Evolutionary conservation across 177 flowering plant genomes (phyloP).

Genomic region (Vitis hybrid): DNA sequence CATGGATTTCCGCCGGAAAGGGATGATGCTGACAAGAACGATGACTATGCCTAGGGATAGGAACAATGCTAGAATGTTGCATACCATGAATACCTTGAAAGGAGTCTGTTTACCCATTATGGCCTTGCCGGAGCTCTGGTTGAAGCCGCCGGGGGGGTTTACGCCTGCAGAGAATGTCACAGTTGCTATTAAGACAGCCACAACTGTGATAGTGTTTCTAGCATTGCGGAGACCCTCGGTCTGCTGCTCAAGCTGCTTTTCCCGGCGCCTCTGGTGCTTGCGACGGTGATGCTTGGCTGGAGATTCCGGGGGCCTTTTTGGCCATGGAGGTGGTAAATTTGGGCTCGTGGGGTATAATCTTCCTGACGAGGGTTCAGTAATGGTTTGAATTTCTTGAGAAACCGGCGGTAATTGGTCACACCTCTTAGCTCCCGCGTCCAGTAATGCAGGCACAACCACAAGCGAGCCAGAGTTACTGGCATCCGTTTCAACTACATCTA

Average conservation of each 20-base stretch:
- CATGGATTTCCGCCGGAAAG: slow-evolving; percentile 40
- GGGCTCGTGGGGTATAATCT: background rate
- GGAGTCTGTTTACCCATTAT: slow-evolving; percentile 26
- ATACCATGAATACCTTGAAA: slow-evolving; percentile 43
- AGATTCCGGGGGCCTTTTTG: slow-evolving; percentile 12
- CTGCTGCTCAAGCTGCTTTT: slow-evolving; percentile 38
- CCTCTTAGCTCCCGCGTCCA: slow-evolving; percentile 48
- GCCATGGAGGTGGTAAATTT: slow-evolving; percentile 5
- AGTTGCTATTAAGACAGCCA: slow-evolving; percentile 59
- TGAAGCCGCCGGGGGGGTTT: slow-evolving; percentile 57
- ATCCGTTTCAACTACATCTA: slow-evolving; percentile 47
- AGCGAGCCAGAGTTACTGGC: slow-evolving; percentile 45
- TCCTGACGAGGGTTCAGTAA: slow-evolving; percentile 4
- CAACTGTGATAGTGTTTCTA: slow-evolving; percentile 46
- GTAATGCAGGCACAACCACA: slow-evolving; percentile 31
- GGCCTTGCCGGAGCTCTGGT: slow-evolving; percentile 40
- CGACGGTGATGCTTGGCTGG: slow-evolving; percentile 17
- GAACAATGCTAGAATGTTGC: slow-evolving; percentile 52
- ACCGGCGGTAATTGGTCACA: slow-evolving; percentile 40
- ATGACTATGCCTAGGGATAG: slow-evolving; percentile 51
- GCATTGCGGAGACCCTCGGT: slow-evolving; percentile 49
- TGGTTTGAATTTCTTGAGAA: slow-evolving; percentile 28
- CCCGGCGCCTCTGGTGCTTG: slow-evolving; percentile 21
- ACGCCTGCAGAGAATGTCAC: slow-evolving; percentile 59
- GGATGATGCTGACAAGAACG: slow-evolving; percentile 48